Percentiles rank a stretch among this genome's conserved stretches.
Evolutionary conservation across 2,329 filamentous ascomycete species (phyloP).

Genomic region (Eurotiales sp.): DNA sequence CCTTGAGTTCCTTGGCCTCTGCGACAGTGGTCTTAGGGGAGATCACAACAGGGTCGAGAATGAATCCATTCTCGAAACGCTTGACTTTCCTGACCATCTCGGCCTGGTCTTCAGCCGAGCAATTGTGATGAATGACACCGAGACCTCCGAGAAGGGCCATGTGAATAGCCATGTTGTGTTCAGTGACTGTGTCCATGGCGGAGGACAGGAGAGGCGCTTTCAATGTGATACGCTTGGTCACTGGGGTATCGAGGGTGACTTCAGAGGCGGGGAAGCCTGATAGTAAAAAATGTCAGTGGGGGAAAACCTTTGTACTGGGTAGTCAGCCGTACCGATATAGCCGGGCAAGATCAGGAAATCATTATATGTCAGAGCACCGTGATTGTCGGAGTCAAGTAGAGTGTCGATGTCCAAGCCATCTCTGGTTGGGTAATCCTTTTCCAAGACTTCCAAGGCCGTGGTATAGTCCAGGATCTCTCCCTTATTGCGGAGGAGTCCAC

Average conservation of each 20-base stretch:
- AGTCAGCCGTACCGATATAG: slow-evolving; percentile 68
- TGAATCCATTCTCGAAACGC: slow-evolving; percentile 99
- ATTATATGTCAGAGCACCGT: slow-evolving; percentile 96
- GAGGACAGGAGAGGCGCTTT: slow-evolving; percentile 97
- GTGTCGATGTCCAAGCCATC: slow-evolving; percentile 87
- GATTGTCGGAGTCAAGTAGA: slow-evolving; percentile 84
- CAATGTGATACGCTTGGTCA: slow-evolving; percentile 92
- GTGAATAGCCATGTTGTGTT: slow-evolving; percentile 99
- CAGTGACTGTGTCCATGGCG: slow-evolving; percentile 99
- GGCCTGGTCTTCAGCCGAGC: slow-evolving; percentile 92
- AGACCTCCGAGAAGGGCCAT: slow-evolving; percentile 57
- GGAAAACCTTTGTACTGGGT: not conserved
- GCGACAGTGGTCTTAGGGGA: slow-evolving; percentile 81
- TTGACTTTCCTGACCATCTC: slow-evolving; percentile 99
- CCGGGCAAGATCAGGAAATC: slow-evolving; percentile 96
- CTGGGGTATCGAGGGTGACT: slow-evolving; percentile 80
- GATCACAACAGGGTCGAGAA: slow-evolving; percentile 91
- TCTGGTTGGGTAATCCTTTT: slow-evolving; percentile 67
- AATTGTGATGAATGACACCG: slow-evolving; percentile 98
- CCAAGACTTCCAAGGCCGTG: slow-evolving; percentile 74
- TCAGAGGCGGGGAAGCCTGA: slow-evolving; percentile 83
- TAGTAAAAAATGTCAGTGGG: slow-evolving; percentile 13
- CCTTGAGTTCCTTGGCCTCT: slow-evolving; percentile 87
- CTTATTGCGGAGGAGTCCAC: slow-evolving; percentile 44
- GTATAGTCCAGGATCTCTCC: slow-evolving; percentile 66